A percentile compares a stretch with the other conserved stretches of the same genome.
Evolutionary conservation across 225 moss, liverwort and hornwort species (phyloP).

Genomic region (Asterella californica): DNA sequence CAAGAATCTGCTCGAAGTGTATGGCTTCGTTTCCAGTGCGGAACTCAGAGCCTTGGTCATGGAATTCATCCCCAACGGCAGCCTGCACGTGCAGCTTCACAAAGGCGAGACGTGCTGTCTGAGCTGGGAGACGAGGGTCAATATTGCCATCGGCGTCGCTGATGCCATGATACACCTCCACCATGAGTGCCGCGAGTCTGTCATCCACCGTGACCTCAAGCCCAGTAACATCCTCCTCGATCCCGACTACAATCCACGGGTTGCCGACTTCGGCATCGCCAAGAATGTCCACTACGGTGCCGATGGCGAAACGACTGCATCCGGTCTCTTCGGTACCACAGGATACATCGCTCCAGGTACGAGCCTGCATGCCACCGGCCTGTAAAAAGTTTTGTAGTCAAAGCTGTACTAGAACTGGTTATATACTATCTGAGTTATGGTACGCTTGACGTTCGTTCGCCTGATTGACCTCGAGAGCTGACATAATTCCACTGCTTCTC

Average conservation of each 20-base stretch:
- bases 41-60: conserved; percentile 24
- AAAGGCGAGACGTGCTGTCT: conserved; percentile 2
- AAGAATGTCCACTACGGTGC: not conserved
- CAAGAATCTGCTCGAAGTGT: conserved; percentile 24
- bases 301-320: conserved; percentile 21
- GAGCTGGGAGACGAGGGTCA: conserved; percentile 16
- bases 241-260: conserved; percentile 18
- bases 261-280: conserved; percentile 31
- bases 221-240: conserved; percentile 33
- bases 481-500: too few species aligned
- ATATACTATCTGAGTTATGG: not conserved
- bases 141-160: conserved; percentile 25
- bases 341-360: conserved; percentile 37
- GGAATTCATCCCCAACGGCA: conserved; percentile 27
- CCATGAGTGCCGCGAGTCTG: conserved; percentile 23
- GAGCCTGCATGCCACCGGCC: too few species aligned
- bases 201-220: conserved; percentile 35
- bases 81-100: conserved; percentile 23
- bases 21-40: conserved; percentile 7
- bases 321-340: conserved; percentile 24
- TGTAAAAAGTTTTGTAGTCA: too few species aligned
- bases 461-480: too few species aligned
- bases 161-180: conserved; percentile 31
- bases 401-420: too few species aligned
- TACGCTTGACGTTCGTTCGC: too few species aligned